phyloP scores from a whole-genome alignment of 768 basidiomycete species.

The Mycena olivaceomarginata region DNA sequence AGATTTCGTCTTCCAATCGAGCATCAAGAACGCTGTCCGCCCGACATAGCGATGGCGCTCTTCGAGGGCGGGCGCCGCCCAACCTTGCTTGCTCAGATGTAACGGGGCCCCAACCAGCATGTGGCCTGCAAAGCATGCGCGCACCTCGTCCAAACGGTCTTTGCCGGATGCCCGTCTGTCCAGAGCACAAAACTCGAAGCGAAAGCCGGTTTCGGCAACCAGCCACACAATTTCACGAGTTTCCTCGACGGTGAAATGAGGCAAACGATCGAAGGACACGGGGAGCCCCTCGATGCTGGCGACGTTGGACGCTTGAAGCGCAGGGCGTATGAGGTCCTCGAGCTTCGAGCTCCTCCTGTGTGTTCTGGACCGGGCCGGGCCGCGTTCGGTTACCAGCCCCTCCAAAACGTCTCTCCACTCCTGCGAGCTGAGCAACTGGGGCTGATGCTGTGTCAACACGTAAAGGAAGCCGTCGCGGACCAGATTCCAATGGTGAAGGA shows the following conservation, averaged over 20 bases:
- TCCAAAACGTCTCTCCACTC: constrained; percentile 1
- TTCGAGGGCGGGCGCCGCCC: too few species aligned
- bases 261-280: neutral
- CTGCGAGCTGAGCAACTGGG: neutral
- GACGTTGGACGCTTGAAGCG: neutral
- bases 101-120: constrained; percentile 15
- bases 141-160: neutral
- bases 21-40: neutral
- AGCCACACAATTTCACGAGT: constrained; percentile 2
- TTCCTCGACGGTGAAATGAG: neutral
- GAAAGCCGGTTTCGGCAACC: constrained; percentile 11
- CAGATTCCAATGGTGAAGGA: constrained; percentile 2
- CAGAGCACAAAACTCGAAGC: constrained; percentile 10
- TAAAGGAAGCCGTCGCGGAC: neutral
- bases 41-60: constrained; percentile 1
- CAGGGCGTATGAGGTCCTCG: neutral
- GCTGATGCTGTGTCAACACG: neutral
- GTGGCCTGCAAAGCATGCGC: neutral
- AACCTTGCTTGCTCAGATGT: constrained; percentile 9
- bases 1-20: constrained; percentile 5
- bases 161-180: constrained; percentile 12
- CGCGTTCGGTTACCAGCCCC: neutral
- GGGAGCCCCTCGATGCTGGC: neutral
- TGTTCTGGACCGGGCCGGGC: neutral
- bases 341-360: neutral